Conservation (phyloP, 2,329 filamentous ascomycete species). For the Paramyrothecium sp. region DNA sequence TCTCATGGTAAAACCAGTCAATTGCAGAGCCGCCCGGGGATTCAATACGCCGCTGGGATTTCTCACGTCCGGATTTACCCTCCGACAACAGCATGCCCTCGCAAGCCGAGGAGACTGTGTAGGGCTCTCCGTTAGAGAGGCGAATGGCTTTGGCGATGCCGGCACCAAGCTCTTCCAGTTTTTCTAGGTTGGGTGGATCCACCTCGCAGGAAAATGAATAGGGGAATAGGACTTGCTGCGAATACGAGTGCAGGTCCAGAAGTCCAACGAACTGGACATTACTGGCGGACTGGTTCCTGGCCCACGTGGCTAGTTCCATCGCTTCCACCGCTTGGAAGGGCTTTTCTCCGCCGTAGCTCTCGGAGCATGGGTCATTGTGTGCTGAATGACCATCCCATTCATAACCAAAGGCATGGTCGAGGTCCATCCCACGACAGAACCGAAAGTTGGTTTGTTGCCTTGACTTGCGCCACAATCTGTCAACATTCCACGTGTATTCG, state of each 20-base stretch:
- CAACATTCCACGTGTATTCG: constrained; percentile 87
- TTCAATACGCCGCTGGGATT: constrained; percentile 54
- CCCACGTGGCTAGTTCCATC: constrained; percentile 75
- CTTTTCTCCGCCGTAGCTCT: constrained; percentile 80
- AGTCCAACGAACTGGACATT: constrained; percentile 79
- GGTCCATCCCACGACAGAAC: constrained; percentile 84
- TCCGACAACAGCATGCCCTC: constrained; percentile 8
- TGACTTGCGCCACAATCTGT: constrained; percentile 94
- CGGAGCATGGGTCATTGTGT: constrained; percentile 79
- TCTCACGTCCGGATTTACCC: constrained; percentile 9
- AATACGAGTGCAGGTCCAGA: constrained; percentile 91
- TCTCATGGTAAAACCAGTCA: constrained; percentile 93
- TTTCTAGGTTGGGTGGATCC: constrained; percentile 82
- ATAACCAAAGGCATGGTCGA: constrained; percentile 84
- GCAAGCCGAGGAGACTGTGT: constrained; percentile 81
- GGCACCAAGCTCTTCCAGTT: constrained; percentile 84
- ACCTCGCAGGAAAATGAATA: constrained; percentile 81
- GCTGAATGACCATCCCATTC: constrained; percentile 72
- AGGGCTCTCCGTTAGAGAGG: constrained; percentile 71
- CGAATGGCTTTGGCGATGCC: constrained; percentile 89
- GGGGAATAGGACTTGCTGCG: constrained; percentile 90
- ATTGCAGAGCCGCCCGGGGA: constrained; percentile 80
- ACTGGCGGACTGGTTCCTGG: constrained; percentile 72
- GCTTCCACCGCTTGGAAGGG: constrained; percentile 86
- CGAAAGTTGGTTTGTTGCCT: constrained; percentile 77